Evolutionary conservation across 2,329 filamentous ascomycete genomes (phyloP).

Genomic region (Amphichorda felina): DNA sequence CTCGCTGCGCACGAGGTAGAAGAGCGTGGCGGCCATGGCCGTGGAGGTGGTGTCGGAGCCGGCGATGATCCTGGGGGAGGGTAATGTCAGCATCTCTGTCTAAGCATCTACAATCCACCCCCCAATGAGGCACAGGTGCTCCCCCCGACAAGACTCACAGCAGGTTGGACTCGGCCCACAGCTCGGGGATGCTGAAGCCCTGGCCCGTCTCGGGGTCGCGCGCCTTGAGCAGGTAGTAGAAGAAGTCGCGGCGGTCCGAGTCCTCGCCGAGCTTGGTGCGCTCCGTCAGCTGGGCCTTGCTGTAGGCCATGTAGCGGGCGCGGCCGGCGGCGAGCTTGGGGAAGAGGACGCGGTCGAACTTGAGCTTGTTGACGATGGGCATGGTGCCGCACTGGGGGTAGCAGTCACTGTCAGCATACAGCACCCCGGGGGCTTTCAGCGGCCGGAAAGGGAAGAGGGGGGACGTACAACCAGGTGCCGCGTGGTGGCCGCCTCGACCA

Average conservation of each 20-base stretch:
- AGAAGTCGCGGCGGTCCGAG: conserved; percentile 61
- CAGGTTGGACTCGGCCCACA: conserved; percentile 61
- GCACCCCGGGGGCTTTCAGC: too few species aligned
- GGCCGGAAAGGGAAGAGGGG: not conserved
- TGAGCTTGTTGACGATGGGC: conserved; percentile 54
- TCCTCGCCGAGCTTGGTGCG: conserved; percentile 54
- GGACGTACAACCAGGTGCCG: conserved; percentile 55
- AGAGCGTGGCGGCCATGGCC: conserved; percentile 49
- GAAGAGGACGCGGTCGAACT: conserved; percentile 57
- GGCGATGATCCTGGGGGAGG: conserved; percentile 45
- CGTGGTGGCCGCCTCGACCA: conserved; percentile 57
- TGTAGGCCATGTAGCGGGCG: conserved; percentile 60
- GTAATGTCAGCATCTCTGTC: not conserved
- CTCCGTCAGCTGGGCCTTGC: conserved; percentile 53
- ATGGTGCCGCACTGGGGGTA: conserved; percentile 52
- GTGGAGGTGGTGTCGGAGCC: conserved; percentile 64
- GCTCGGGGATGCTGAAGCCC: conserved; percentile 52
- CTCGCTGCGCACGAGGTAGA: conserved; percentile 47
- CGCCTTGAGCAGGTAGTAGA: conserved; percentile 62
- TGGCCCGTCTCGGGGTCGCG: conserved; percentile 59
- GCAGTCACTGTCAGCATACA: too few species aligned
- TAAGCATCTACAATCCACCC: not conserved
- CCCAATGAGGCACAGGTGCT: not conserved
- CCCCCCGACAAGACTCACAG: conserved; percentile 40
- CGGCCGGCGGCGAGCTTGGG: conserved; percentile 53